Conservation (phyloP, 2,329 filamentous ascomycete genomes). For the Fusarium avenaceum region DNA sequence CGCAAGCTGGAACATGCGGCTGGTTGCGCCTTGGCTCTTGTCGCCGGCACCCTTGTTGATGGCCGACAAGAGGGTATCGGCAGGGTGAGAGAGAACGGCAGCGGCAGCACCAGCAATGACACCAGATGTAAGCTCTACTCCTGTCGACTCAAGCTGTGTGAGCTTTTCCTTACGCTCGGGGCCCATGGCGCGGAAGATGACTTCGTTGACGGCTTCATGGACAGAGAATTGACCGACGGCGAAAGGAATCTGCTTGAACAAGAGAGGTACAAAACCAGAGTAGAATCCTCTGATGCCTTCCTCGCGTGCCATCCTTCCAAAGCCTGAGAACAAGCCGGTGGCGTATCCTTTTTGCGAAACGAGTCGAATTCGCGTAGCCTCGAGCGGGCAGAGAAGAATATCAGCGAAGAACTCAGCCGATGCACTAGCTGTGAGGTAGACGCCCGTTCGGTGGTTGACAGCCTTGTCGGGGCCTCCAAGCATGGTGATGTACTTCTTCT, state of each 20-base stretch:
- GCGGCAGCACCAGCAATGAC: constrained; percentile 90
- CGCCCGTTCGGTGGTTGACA: constrained; percentile 61
- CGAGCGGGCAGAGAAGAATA: constrained; percentile 88
- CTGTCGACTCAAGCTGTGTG: constrained; percentile 79
- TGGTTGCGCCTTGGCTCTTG: constrained; percentile 61
- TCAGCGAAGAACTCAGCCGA: constrained; percentile 80
- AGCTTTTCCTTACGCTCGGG: constrained; percentile 74
- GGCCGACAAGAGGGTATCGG: constrained; percentile 73
- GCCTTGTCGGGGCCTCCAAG: constrained; percentile 67
- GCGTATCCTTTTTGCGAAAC: constrained; percentile 87
- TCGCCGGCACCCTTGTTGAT: constrained; percentile 69
- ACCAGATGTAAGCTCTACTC: constrained; percentile 87
- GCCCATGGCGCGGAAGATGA: constrained; percentile 78
- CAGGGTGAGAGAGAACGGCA: constrained; percentile 89
- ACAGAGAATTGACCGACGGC: constrained; percentile 96
- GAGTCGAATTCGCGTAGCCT: constrained; percentile 83
- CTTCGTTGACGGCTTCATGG: constrained; percentile 88
- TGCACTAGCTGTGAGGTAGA: constrained; percentile 81
- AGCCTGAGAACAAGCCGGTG: constrained; percentile 77
- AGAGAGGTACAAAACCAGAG: constrained; percentile 87
- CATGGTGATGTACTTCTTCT: constrained; percentile 83
- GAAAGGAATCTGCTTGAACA: constrained; percentile 93
- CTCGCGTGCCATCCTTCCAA: constrained; percentile 79
- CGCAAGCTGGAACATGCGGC: constrained; percentile 66
- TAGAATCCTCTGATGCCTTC: constrained; percentile 89